Evolutionary conservation across 2,329 filamentous ascomycete species (phyloP), one percentile per base, ranked within the genome.

Genomic region (Colletotrichum somersetense): DNA sequence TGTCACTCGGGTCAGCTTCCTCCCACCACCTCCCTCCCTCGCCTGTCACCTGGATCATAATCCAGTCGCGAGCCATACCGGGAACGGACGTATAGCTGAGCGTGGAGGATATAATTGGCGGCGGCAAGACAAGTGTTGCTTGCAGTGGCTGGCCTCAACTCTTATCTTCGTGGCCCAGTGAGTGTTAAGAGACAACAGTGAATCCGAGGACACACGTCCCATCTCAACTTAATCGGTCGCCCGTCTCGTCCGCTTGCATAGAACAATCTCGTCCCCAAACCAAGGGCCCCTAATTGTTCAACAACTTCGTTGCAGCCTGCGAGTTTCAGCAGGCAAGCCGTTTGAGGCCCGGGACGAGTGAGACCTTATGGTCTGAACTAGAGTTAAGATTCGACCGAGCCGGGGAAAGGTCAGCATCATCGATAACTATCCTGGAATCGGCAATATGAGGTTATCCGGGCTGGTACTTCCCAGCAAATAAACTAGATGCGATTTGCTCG

Each of bases 401-500:
- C 48, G 50, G 44, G 33, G 33, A 14, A 23, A n/a, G 55, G 42
- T 26, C 3, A 59, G n/a, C 56, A 59, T 44, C 56, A 59, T 59
- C 56, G 56, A 30, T 35, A 46, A 14, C 6, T 18, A 35, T 42
- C 30, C n/a, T 63, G 52, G 23, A 65, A 61, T 62, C 55, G 65
- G 52, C 18, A 64, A 61, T 64, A 69, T 68, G 50, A 58, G 46
- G 53, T 69, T 72, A 72, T 69, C 69, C 69, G 69, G 58, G 58
- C 59, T 64, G 33, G 10, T 12, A 5, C 58, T 35, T 46, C 59
- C 53, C 59, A 69, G 65, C 58, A 59, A 58, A 59, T 53, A 55
- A 48, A 62, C 53, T 58, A 59, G 66, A 63, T 69, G 65, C 69
- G 58, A 72, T 63, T 72, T 64, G 69, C 69, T 69, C 69, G 65